These are phyloP conservation scores for Oenanthe sinensis DNA, from an alignment of 129 eudicot genomes.

Conservation along the genomic window DNA sequence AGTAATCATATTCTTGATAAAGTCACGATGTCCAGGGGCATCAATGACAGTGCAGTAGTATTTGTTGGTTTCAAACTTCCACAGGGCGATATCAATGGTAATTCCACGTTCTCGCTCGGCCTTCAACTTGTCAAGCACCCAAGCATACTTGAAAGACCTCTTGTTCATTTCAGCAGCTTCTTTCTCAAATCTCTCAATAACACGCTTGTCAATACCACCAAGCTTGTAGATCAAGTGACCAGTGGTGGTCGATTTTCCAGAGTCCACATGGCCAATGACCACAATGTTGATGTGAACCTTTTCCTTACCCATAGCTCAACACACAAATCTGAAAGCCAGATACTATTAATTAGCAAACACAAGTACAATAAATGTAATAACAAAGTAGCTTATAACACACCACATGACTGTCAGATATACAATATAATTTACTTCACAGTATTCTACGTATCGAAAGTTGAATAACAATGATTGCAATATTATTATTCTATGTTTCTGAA, in stretches of 20 bases:
- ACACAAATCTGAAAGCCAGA: not conserved
- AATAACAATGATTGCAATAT: not conserved
- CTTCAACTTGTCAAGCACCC: slow-evolving; percentile 55
- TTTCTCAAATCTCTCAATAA: slow-evolving; percentile 45
- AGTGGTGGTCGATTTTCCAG: slow-evolving; percentile 45
- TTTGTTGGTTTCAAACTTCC: slow-evolving; percentile 51
- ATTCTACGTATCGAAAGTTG: not conserved
- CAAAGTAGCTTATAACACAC: not conserved
- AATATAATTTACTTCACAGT: not conserved
- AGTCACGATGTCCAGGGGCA: slow-evolving; percentile 50
- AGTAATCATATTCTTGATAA: slow-evolving; percentile 34
- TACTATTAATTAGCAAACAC: not conserved
- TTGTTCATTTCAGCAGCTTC: slow-evolving; percentile 63
- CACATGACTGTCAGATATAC: not conserved
- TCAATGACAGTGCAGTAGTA: slow-evolving; percentile 58
- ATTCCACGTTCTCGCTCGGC: slow-evolving; percentile 64
- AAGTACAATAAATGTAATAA: not conserved
- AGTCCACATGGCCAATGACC: slow-evolving; percentile 54
- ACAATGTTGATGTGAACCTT: slow-evolving; percentile 48
- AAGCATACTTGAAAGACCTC: slow-evolving; percentile 50
- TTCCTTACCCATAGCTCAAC: slow-evolving; percentile 35
- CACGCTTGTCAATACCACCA: slow-evolving; percentile 59
- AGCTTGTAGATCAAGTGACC: slow-evolving; percentile 52
- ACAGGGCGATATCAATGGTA: slow-evolving; percentile 48
- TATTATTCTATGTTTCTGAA: not conserved